Evolutionary conservation across 805 yeast genomes (phyloP).

Genomic region (Sungouiozyma ichnusensis): DNA sequence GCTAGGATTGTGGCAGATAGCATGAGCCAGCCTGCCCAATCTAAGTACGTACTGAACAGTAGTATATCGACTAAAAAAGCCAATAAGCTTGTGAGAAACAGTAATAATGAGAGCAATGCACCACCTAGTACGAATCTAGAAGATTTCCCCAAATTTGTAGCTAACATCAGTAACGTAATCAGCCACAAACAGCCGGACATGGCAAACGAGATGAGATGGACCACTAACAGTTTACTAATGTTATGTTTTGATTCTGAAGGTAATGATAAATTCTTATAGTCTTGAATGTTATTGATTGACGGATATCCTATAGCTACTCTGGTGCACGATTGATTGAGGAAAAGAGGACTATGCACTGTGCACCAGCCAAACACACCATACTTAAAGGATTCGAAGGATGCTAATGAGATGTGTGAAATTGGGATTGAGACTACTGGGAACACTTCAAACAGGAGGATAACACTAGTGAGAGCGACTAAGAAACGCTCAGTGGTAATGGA

Average conservation of each 20-base stretch:
- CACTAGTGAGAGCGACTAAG: constrained; percentile 26
- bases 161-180: constrained; percentile 32
- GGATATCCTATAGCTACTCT: constrained; percentile 14
- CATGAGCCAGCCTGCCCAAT: constrained; percentile 81
- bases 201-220: constrained; percentile 56
- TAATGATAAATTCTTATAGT: constrained; percentile 34
- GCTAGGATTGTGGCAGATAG: constrained; percentile 56
- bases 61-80: constrained; percentile 76
- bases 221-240: constrained; percentile 50
- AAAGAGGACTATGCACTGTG: constrained; percentile 8
- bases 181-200: constrained; percentile 40
- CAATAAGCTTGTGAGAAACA: constrained; percentile 59
- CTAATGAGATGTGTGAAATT: constrained; percentile 40
- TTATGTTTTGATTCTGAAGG: constrained; percentile 52
- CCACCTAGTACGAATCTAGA: constrained; percentile 28
- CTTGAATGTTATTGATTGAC: constrained; percentile 19
- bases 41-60: constrained; percentile 62
- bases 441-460: constrained; percentile 48
- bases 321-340: constrained; percentile 3
- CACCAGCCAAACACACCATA: constrained; percentile 73
- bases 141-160: constrained; percentile 28
- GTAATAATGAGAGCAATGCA: constrained; percentile 51
- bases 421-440: constrained; percentile 55
- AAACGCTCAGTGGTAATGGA: background rate
- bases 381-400: constrained; percentile 37